These are phyloP conservation scores for Hortiboletus flavorubellus DNA, from an alignment of 768 basidiomycete genomes.

Conservation along the genomic window DNA sequence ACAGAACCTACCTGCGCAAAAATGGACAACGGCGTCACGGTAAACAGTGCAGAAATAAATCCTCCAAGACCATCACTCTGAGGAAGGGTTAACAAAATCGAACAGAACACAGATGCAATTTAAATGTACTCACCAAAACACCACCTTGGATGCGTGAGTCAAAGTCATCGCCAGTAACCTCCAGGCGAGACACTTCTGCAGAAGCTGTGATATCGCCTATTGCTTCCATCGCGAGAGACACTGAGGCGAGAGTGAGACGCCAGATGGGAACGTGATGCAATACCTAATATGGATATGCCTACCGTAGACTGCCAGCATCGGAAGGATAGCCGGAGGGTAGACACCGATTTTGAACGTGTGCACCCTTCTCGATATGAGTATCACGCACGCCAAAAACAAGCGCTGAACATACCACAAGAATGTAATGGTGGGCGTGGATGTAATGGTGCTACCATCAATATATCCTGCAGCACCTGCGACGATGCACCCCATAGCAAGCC, in stretches of 20 bases:
- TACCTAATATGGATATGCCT: neutral
- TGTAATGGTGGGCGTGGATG: slow-evolving; percentile 69
- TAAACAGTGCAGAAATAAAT: slow-evolving; percentile 76
- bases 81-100: neutral
- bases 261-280: neutral
- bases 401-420: slow-evolving; percentile 59
- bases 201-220: slow-evolving; percentile 84
- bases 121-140: slow-evolving; percentile 46
- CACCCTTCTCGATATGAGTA: slow-evolving; percentile 42
- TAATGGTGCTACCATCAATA: slow-evolving; percentile 63
- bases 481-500: slow-evolving; percentile 73
- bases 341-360: slow-evolving; percentile 73
- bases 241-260: slow-evolving; percentile 28
- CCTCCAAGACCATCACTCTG: slow-evolving; percentile 80
- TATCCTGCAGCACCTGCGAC: slow-evolving; percentile 79
- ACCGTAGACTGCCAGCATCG: slow-evolving; percentile 61
- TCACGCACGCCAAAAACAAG: neutral
- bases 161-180: slow-evolving; percentile 71
- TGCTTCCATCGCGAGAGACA: slow-evolving; percentile 77
- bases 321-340: slow-evolving; percentile 66
- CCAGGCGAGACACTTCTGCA: slow-evolving; percentile 75
- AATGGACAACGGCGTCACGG: slow-evolving; percentile 74
- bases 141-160: slow-evolving; percentile 84
- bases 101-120: neutral
- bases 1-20: slow-evolving; percentile 55